Conservation (phyloP, 176 grass and related monocot genomes). For the Zoysia japonica region DNA sequence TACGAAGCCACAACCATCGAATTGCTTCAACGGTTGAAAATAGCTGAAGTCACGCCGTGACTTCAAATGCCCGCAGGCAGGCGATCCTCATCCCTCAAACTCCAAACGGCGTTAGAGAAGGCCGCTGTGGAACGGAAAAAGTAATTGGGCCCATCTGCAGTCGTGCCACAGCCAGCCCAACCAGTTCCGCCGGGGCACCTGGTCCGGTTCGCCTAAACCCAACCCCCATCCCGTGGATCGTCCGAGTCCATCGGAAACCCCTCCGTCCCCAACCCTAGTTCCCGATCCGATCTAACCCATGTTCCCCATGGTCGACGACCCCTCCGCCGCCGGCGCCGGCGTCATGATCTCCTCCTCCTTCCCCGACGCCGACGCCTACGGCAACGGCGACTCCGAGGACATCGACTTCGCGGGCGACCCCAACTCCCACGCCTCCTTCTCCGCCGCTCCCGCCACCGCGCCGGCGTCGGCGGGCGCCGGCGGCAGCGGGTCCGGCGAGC, state of each 20-base stretch:
- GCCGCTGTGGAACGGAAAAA: neutral
- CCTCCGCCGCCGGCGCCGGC: slow-evolving; percentile 41
- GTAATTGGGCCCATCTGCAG: neutral
- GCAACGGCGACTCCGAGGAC: slow-evolving; percentile 58
- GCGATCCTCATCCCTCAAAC: too few species aligned
- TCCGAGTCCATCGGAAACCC: slow-evolving; percentile 20
- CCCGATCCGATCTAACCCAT: slow-evolving; percentile 48
- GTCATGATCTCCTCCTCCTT: slow-evolving; percentile 44
- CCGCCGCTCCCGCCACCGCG: neutral
- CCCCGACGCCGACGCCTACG: slow-evolving; percentile 53
- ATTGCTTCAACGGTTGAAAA: too few species aligned
- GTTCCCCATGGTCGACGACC: slow-evolving; percentile 51
- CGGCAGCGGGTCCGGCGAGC: slow-evolving; percentile 34
- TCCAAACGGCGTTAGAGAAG: neutral
- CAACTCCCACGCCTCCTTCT: slow-evolving; percentile 29
- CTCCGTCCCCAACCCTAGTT: slow-evolving; percentile 25
- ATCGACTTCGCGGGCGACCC: slow-evolving; percentile 41
- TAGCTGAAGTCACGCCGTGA: too few species aligned
- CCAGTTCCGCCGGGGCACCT: neutral
- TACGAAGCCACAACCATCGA: too few species aligned
- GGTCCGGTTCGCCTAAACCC: slow-evolving; percentile 6
- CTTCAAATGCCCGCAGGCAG: too few species aligned
- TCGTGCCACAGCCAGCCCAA: neutral
- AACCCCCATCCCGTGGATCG: neutral
- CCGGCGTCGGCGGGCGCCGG: neutral